Evolutionary conservation across 306 rosid species (phyloP).

Genomic region (Senna tora): DNA sequence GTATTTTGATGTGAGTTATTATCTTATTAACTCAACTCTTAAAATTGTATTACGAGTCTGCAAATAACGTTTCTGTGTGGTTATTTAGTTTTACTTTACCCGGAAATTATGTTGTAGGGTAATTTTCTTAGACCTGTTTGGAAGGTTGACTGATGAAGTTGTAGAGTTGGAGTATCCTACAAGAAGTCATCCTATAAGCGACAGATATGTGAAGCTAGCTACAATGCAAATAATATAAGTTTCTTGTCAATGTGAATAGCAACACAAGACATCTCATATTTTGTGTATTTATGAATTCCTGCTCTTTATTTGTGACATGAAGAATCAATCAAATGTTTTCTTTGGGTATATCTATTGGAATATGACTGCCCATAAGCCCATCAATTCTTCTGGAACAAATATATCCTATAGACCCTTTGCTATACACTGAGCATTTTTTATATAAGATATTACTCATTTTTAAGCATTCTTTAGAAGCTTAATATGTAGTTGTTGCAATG

Average conservation of each 20-base stretch:
- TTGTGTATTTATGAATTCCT: background rate
- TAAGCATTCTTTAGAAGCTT: background rate
- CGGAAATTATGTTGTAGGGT: slow-evolving; percentile 6
- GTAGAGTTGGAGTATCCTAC: background rate
- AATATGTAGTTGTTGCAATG: background rate
- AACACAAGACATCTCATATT: background rate
- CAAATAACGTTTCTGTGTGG: background rate
- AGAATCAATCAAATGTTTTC: background rate
- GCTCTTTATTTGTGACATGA: background rate
- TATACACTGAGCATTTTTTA: background rate
- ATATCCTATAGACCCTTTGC: background rate
- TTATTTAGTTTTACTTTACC: slow-evolving; percentile 7
- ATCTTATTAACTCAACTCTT: background rate
- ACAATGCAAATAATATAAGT: background rate
- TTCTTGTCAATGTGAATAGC: background rate
- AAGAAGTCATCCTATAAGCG: background rate
- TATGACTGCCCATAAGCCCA: background rate
- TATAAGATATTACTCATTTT: background rate
- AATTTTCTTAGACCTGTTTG: background rate
- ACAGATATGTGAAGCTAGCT: background rate
- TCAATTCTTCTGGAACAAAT: background rate
- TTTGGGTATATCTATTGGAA: background rate
- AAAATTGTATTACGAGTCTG: slow-evolving; percentile 5
- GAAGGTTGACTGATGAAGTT: background rate
- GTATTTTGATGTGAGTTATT: background rate